Percentiles rank a stretch among this genome's conserved stretches.
These are phyloP conservation scores for Globisporangium yorkense DNA, from an alignment of 352 stramenopile species.

Conservation along the genomic window DNA sequence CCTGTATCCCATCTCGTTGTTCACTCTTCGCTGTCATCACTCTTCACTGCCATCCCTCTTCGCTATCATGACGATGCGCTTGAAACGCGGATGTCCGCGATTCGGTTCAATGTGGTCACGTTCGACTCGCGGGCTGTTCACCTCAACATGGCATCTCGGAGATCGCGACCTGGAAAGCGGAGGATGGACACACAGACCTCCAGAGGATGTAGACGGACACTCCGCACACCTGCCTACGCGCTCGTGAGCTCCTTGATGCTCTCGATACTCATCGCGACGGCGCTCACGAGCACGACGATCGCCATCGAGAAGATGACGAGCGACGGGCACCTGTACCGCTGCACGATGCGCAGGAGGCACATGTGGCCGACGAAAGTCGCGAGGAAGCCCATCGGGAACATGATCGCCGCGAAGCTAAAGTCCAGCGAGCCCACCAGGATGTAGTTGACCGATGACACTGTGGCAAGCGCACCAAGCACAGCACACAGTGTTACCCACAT, in stretches of 20 bases:
- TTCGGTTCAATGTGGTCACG: too few relatives aligned
- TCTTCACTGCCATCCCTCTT: too few relatives aligned
- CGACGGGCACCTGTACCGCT: conserved; percentile 55
- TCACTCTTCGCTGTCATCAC: too few relatives aligned
- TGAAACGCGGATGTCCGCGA: too few relatives aligned
- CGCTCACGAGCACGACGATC: conserved; percentile 54
- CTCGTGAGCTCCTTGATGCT: conserved; percentile 27
- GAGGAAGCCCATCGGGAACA: conserved; percentile 56
- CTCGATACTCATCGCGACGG: conserved; percentile 56
- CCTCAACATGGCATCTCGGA: too few relatives aligned
- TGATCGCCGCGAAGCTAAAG: conserved; percentile 31
- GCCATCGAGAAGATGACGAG: conserved; percentile 72
- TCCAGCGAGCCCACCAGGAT: conserved; percentile 44
- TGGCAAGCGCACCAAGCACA: background rate
- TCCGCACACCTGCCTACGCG: background rate
- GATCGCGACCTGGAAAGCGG: too few relatives aligned
- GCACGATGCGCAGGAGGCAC: conserved; percentile 40
- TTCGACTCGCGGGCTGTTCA: too few relatives aligned
- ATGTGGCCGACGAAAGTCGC: conserved; percentile 53
- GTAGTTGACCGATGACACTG: conserved; percentile 69
- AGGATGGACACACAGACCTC: too few relatives aligned
- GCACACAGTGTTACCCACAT: conserved; percentile 7
- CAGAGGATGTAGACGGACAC: too few relatives aligned
- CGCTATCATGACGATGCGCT: too few relatives aligned
- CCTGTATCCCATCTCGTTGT: too few relatives aligned